These are phyloP conservation scores for Ustulina deusta DNA, from an alignment of 2,329 filamentous ascomycete genomes.

Conservation along the genomic window DNA sequence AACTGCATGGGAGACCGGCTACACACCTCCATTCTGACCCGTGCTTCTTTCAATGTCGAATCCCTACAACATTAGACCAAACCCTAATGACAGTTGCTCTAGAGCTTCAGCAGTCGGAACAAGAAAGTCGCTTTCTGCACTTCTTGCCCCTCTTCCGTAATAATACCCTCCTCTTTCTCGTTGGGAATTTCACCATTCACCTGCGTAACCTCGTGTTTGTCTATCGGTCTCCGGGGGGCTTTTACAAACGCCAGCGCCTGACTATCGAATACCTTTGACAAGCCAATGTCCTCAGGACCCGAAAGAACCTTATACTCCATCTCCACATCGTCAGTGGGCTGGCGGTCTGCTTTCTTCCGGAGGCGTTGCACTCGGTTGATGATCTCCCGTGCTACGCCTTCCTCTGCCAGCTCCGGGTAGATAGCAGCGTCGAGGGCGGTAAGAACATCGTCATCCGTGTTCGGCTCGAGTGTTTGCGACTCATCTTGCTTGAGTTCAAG, in stretches of 20 bases:
- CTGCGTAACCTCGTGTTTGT: conserved; percentile 73
- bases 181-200: conserved; percentile 68
- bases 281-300: conserved; percentile 81
- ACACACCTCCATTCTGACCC: conserved; percentile 11
- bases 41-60: conserved; percentile 9
- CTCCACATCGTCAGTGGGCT: conserved; percentile 92
- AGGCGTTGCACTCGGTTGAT: conserved; percentile 93
- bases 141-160: conserved; percentile 86
- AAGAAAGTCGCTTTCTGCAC: conserved; percentile 85
- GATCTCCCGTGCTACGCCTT: conserved; percentile 91
- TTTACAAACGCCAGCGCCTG: conserved; percentile 79
- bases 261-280: conserved; percentile 75
- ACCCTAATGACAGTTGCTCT: conserved; percentile 39
- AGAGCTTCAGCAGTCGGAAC: conserved; percentile 80
- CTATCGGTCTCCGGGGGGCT: conserved; percentile 79
- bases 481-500: conserved; percentile 80
- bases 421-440: conserved; percentile 87
- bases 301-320: conserved; percentile 90
- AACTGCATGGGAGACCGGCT: conserved; percentile 7
- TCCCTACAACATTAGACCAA: conserved; percentile 1
- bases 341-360: conserved; percentile 91
- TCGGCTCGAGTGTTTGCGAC: conserved; percentile 82
- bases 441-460: conserved; percentile 89
- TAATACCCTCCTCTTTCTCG: conserved; percentile 68
- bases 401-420: conserved; percentile 86